Evolutionary conservation across 208 protist species (phyloP).

Genomic region (Leishmania martiniquensis): DNA sequence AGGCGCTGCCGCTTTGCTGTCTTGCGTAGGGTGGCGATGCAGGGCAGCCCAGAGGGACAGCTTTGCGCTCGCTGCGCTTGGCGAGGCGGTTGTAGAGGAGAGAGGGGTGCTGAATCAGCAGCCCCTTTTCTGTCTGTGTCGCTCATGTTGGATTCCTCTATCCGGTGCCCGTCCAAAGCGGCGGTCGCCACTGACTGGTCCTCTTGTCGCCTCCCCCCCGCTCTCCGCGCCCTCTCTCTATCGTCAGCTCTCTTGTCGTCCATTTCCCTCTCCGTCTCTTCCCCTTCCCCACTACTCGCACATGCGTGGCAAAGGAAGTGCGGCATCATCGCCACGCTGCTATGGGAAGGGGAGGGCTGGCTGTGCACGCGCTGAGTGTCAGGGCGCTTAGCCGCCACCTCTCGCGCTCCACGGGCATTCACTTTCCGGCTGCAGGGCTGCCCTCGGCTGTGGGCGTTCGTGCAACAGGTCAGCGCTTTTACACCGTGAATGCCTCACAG

Average conservation of each 20-base stretch:
- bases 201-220: background rate
- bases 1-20: background rate
- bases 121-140: background rate
- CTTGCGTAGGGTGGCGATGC: background rate
- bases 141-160: background rate
- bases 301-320: background rate
- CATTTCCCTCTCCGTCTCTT: background rate
- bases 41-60: background rate
- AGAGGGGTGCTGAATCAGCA: background rate
- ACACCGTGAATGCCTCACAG: background rate
- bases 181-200: background rate
- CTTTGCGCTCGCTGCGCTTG: background rate
- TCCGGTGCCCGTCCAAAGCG: background rate
- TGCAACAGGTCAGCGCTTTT: background rate
- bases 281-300: background rate
- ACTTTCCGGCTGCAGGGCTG: background rate
- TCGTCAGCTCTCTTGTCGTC: background rate
- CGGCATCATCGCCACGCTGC: background rate
- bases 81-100: background rate
- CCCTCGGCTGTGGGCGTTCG: background rate
- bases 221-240: background rate
- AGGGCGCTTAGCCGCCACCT: background rate
- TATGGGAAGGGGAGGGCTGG: background rate
- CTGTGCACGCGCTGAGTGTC: background rate
- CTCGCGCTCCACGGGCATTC: background rate